Conservation (phyloP, 163 green algal genomes). For the Scenedesmus sp. region DNA sequence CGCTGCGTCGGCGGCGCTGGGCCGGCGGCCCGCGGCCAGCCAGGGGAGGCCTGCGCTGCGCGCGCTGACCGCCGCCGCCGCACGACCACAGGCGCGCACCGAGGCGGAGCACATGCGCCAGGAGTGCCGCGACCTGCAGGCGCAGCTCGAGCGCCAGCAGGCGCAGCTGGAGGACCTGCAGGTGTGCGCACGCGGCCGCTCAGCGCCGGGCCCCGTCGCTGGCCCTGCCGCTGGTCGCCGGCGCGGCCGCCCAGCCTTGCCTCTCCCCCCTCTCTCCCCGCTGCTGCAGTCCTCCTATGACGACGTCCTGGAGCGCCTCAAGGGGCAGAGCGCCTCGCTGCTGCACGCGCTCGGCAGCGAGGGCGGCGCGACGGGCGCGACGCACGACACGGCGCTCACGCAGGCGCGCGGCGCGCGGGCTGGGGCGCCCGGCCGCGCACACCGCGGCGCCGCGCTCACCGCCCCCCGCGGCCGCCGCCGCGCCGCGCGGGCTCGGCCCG, state of each 20-base stretch:
- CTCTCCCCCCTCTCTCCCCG: no score
- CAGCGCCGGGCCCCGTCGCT: no score
- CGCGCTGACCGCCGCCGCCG: background rate
- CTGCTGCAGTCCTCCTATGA: conserved; percentile 44
- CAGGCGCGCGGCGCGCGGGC: conserved; percentile 23
- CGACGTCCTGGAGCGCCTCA: conserved; percentile 66
- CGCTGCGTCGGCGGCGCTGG: no score
- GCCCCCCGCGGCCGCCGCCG: no score
- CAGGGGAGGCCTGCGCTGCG: no score
- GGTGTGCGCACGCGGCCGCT: conserved; percentile 22
- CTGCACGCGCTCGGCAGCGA: conserved; percentile 51
- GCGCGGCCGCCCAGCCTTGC: no score
- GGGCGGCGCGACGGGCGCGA: background rate
- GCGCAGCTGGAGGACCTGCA: conserved; percentile 56
- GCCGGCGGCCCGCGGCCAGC: background rate
- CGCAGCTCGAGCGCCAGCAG: conserved; percentile 12
- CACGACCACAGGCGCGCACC: conserved; percentile 37
- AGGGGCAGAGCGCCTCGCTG: conserved; percentile 54
- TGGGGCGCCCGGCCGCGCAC: no score
- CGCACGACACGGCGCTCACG: conserved; percentile 16
- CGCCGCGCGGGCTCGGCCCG: no score
- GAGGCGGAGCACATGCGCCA: conserved; percentile 59
- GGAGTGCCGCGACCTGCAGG: conserved; percentile 46
- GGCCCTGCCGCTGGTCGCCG: no score
- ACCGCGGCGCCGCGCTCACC: no score